phyloP scores from a whole-genome alignment of 148 eudicot species.

The Vaccinium corymbosum region DNA sequence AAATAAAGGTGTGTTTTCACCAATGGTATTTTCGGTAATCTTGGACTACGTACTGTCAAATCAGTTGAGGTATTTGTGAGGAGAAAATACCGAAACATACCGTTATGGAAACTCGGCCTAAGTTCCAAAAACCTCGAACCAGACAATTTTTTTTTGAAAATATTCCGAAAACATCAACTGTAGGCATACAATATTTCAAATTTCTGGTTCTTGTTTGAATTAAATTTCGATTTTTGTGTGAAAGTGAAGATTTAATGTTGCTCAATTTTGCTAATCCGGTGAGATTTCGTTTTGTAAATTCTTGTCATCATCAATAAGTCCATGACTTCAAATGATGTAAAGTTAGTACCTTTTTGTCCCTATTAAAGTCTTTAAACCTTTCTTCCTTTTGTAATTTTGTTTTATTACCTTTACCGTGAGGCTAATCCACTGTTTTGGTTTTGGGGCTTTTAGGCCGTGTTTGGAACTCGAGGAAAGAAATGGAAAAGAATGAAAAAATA shows the following conservation, averaged over 20 bases:
- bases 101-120: not conserved
- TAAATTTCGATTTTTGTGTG: not conserved
- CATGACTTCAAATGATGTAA: slow-evolving; percentile 9
- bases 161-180: not conserved
- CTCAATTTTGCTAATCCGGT: not conserved
- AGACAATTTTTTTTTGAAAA: not conserved
- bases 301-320: not conserved
- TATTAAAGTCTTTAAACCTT: slow-evolving; percentile 11
- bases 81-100: too few species aligned
- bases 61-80: too few species aligned
- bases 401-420: slow-evolving; percentile 7
- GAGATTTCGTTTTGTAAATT: not conserved
- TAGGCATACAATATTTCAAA: not conserved
- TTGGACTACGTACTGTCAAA: too few species aligned
- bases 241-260: not conserved
- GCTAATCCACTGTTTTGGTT: slow-evolving; percentile 1
- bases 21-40: too few species aligned
- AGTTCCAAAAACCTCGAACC: not conserved
- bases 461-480: too few species aligned
- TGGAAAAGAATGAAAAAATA: too few species aligned
- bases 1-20: too few species aligned
- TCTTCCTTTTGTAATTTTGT: slow-evolving; percentile 30
- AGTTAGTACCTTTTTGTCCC: slow-evolving; percentile 25
- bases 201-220: not conserved
- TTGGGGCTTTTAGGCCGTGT: not conserved